Conservation (phyloP, 768 basidiomycete species). For the Dendrothele bispora region DNA sequence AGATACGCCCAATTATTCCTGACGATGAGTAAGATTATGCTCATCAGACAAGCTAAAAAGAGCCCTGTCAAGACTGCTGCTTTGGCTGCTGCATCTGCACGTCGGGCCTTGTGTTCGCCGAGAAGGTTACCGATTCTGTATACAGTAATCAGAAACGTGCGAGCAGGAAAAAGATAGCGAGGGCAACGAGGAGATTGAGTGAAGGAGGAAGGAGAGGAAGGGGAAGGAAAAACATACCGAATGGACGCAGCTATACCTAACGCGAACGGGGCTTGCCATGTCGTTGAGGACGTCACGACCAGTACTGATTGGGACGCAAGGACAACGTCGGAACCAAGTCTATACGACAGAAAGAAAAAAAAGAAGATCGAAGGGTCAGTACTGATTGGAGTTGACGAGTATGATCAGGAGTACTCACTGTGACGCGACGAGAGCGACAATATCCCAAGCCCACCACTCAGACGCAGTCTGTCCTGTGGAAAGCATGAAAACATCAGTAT, state of each 20-base stretch:
- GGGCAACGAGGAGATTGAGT: background rate
- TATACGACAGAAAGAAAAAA: slow-evolving; percentile 24
- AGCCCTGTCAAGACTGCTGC: slow-evolving; percentile 68
- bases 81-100: slow-evolving; percentile 68
- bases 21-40: slow-evolving; percentile 57
- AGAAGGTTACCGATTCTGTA: slow-evolving; percentile 84
- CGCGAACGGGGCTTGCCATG: slow-evolving; percentile 84
- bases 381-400: background rate
- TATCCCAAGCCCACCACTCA: slow-evolving; percentile 99
- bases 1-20: slow-evolving; percentile 68
- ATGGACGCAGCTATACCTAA: slow-evolving; percentile 84
- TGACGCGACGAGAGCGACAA: slow-evolving; percentile 60
- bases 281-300: slow-evolving; percentile 69
- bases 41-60: slow-evolving; percentile 61
- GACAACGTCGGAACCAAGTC: slow-evolving; percentile 67
- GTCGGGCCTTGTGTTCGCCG: slow-evolving; percentile 72
- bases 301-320: slow-evolving; percentile 91
- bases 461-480: slow-evolving; percentile 69
- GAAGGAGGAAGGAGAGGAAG: background rate
- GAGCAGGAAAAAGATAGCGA: slow-evolving; percentile 7
- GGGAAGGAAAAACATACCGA: slow-evolving; percentile 17
- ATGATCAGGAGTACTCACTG: slow-evolving; percentile 28
- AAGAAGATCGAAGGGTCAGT: background rate
- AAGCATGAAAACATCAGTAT: background rate
- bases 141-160: background rate